These are phyloP conservation scores for Fusarium sp. DNA, from an alignment of 2,329 filamentous ascomycete genomes.

Conservation along the genomic window DNA sequence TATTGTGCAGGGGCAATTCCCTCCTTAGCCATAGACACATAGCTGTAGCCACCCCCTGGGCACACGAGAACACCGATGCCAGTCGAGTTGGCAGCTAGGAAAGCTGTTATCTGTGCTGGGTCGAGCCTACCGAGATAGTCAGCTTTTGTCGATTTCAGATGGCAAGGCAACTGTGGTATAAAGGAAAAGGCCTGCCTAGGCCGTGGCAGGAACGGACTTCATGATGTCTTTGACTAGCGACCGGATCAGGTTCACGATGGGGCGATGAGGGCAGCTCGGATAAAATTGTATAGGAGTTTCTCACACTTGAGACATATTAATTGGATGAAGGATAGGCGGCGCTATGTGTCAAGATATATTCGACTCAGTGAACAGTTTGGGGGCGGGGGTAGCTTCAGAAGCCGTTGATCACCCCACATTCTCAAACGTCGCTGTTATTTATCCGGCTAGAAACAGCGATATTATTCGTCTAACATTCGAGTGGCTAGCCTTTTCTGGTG, in stretches of 20 bases:
- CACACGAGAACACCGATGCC: slow-evolving; percentile 34
- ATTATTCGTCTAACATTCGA: neutral
- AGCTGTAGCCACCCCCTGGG: slow-evolving; percentile 31
- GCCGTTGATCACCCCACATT: slow-evolving; percentile 9
- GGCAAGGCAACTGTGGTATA: neutral
- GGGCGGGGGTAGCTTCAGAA: slow-evolving; percentile 14
- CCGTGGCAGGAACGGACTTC: neutral
- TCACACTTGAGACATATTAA: neutral
- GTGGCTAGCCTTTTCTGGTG: slow-evolving; percentile 1
- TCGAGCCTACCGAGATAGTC: slow-evolving; percentile 7
- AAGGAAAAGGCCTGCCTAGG: rapidly evolving
- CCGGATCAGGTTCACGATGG: neutral
- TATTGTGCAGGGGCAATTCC: slow-evolving; percentile 24
- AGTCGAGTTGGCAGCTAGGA: slow-evolving; percentile 24
- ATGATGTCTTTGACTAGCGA: slow-evolving; percentile 6
- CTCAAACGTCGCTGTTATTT: slow-evolving; percentile 2
- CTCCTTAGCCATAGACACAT: slow-evolving; percentile 29
- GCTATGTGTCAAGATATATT: neutral
- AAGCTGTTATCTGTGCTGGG: slow-evolving; percentile 15
- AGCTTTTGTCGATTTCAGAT: neutral
- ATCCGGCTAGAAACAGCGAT: slow-evolving; percentile 3
- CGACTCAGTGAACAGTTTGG: slow-evolving; percentile 8
- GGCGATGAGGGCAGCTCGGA: too few relatives aligned
- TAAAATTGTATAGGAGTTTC: neutral
- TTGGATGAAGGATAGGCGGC: neutral